Percentiles rank a stretch among this genome's conserved stretches.
These are phyloP conservation scores for Alternaria angustiovoidea DNA, from an alignment of 2,329 filamentous ascomycete genomes.

Conservation along the genomic window DNA sequence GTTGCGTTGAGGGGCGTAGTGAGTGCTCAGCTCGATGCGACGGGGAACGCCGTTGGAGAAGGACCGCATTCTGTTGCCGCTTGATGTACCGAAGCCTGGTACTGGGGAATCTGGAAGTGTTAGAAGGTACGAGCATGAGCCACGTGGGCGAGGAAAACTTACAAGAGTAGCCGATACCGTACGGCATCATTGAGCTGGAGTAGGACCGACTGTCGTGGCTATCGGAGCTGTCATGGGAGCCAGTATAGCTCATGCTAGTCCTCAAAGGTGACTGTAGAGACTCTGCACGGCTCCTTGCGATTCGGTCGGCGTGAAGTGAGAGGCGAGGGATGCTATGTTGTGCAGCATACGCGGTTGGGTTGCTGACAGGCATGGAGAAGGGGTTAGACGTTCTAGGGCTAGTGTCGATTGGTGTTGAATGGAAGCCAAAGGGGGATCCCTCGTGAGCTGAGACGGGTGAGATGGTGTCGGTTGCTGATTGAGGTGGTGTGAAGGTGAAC, in stretches of 20 bases:
- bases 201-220: slow-evolving; percentile 38
- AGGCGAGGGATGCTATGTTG: slow-evolving; percentile 54
- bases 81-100: slow-evolving; percentile 51
- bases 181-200: slow-evolving; percentile 49
- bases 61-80: slow-evolving; percentile 50
- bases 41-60: slow-evolving; percentile 51
- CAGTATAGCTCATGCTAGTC: slow-evolving; percentile 57
- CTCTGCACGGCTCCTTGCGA: slow-evolving; percentile 53
- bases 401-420: slow-evolving; percentile 44
- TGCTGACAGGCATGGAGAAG: slow-evolving; percentile 48
- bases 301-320: slow-evolving; percentile 54
- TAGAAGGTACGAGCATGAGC: slow-evolving; percentile 12
- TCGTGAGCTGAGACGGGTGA: slow-evolving; percentile 56
- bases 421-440: slow-evolving; percentile 52
- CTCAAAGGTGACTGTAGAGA: slow-evolving; percentile 55
- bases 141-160: slow-evolving; percentile 15
- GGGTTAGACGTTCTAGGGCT: slow-evolving; percentile 51
- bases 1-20: slow-evolving; percentile 48
- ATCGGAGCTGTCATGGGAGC: slow-evolving; percentile 34
- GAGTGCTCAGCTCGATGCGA: slow-evolving; percentile 52
- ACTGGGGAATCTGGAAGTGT: slow-evolving; percentile 47
- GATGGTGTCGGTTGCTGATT: slow-evolving; percentile 58
- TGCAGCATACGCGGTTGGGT: slow-evolving; percentile 46
- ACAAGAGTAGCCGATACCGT: slow-evolving; percentile 52
- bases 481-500: slow-evolving; percentile 69